phyloP scores from a whole-genome alignment of 2,329 filamentous ascomycete species.

The Aspergillus pseudotamarii region DNA sequence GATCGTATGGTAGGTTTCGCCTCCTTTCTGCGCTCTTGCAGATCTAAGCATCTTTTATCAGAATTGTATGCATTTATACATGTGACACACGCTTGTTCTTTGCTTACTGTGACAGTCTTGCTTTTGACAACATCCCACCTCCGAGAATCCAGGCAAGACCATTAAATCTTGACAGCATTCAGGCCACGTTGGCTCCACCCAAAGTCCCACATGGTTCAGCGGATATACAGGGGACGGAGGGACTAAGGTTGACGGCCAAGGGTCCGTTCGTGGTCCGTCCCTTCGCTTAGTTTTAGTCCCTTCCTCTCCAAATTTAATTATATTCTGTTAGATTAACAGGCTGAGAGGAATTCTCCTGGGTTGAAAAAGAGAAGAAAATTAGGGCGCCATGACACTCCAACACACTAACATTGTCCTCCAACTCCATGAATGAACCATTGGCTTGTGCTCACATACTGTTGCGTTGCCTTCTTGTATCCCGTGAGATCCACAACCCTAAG shows the following conservation, averaged over 20 bases:
- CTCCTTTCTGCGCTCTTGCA: neutral
- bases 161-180: neutral
- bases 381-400: neutral
- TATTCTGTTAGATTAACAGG: neutral
- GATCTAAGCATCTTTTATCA: neutral
- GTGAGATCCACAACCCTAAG: neutral
- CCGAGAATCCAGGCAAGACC: neutral
- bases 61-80: neutral
- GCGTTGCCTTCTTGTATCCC: neutral
- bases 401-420: neutral
- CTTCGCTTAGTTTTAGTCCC: neutral
- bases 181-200: neutral
- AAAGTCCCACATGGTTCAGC: neutral
- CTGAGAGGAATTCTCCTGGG: neutral
- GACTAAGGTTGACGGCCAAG: neutral
- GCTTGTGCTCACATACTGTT: neutral
- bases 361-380: neutral
- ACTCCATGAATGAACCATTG: slow-evolving; percentile 1
- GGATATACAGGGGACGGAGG: neutral
- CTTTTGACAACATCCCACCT: neutral
- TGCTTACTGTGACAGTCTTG: neutral
- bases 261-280: neutral
- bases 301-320: neutral
- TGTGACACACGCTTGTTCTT: neutral
- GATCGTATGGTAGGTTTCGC: neutral